phyloP scores from a whole-genome alignment of 345 rosid species.

The Excoecaria cochinchinensis region DNA sequence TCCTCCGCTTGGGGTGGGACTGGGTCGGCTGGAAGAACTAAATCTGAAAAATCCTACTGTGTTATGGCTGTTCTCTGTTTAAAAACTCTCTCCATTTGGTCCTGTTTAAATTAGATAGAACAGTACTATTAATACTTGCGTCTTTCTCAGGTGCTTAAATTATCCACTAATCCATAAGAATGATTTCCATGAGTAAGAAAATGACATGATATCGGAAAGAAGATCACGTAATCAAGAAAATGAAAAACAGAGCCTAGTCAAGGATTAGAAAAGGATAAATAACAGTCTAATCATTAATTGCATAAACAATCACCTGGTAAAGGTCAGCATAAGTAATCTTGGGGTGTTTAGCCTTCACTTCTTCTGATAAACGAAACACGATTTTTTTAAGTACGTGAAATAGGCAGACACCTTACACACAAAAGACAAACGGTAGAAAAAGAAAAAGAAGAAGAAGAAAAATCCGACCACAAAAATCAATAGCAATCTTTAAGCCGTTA shows the following conservation, averaged over 20 bases:
- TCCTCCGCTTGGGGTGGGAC: too few species aligned
- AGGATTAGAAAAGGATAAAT: neutral
- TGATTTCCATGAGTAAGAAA: neutral
- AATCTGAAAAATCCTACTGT: too few species aligned
- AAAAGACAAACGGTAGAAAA: neutral
- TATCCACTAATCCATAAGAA: neutral
- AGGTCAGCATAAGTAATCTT: constrained; percentile 81
- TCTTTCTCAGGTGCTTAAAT: too few species aligned
- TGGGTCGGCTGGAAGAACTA: too few species aligned
- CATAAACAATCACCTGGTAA: constrained; percentile 46
- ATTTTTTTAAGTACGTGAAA: neutral
- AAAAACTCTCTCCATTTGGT: neutral
- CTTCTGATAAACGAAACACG: constrained; percentile 44
- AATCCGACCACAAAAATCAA: constrained; percentile 72
- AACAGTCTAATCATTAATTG: neutral
- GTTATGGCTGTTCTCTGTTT: too few species aligned
- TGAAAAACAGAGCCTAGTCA: neutral
- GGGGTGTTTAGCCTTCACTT: constrained; percentile 73
- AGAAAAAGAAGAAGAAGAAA: neutral
- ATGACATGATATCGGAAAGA: neutral
- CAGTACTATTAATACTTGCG: neutral
- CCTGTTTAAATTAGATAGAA: neutral
- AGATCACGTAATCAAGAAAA: neutral
- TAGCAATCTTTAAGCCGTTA: constrained; percentile 74
- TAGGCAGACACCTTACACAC: neutral